A percentile compares a stretch with the other conserved stretches of the same genome.
phyloP scores from a whole-genome alignment of 768 basidiomycete genomes.

The Trametes sanguinea region DNA sequence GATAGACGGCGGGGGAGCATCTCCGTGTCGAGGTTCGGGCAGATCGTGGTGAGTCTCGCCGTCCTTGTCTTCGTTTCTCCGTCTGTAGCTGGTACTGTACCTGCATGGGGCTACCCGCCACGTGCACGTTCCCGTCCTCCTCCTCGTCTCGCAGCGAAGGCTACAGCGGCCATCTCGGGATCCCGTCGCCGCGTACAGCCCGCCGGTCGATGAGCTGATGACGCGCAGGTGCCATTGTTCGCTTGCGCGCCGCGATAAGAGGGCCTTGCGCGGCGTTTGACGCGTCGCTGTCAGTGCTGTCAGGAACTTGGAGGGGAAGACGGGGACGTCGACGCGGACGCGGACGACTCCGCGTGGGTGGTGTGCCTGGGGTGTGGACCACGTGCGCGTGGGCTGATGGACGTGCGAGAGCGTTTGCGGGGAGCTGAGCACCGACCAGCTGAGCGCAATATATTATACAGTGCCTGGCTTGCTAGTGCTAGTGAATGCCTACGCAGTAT shows the following conservation, averaged over 20 bases:
- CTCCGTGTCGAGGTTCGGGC: conserved; percentile 61
- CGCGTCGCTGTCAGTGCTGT: neutral
- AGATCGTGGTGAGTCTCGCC: conserved; percentile 40
- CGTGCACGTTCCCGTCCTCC: neutral
- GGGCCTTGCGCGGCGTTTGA: neutral
- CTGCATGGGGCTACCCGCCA: neutral
- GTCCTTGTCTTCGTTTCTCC: neutral
- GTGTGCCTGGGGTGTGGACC: too few relatives aligned
- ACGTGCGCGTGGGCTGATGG: neutral
- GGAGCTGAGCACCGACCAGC: too few relatives aligned
- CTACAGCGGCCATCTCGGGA: too few relatives aligned
- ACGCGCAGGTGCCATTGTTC: neutral
- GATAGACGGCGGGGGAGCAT: conserved; percentile 50
- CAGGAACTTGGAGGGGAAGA: too few relatives aligned
- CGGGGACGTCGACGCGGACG: too few relatives aligned
- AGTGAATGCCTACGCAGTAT: too few relatives aligned
- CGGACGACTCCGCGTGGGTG: too few relatives aligned
- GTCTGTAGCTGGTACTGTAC: neutral
- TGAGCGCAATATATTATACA: too few relatives aligned
- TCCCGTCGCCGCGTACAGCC: too few relatives aligned
- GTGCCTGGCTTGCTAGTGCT: too few relatives aligned
- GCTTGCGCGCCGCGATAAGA: too few relatives aligned
- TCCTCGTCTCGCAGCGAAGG: too few relatives aligned
- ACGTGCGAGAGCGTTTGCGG: neutral
- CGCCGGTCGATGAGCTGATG: neutral